phyloP scores from a whole-genome alignment of 2,329 filamentous ascomycete species.

The Alternaria consortialis region DNA sequence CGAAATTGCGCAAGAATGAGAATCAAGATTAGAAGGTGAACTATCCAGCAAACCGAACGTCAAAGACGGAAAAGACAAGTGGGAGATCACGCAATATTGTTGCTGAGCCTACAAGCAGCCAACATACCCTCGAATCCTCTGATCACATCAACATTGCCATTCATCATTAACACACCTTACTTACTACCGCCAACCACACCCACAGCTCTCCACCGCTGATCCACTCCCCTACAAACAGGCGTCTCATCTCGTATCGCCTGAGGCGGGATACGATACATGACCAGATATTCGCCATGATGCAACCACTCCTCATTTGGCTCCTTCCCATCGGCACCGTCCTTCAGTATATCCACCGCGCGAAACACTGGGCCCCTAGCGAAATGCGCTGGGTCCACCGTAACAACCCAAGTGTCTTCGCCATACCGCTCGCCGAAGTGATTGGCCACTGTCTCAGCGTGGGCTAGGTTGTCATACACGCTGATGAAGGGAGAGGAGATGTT shows the following conservation, averaged over 20 bases:
- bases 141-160: background rate
- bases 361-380: constrained; percentile 45
- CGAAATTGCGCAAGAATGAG: background rate
- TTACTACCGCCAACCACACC: constrained; percentile 30
- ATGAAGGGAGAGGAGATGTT: constrained; percentile 49
- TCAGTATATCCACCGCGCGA: constrained; percentile 41
- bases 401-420: constrained; percentile 35
- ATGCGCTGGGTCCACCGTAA: constrained; percentile 43
- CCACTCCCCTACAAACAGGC: constrained; percentile 28
- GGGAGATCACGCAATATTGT: too few species aligned
- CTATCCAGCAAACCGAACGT: background rate
- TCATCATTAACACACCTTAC: background rate
- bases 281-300: constrained; percentile 48
- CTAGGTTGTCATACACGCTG: constrained; percentile 39
- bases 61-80: background rate
- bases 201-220: constrained; percentile 30
- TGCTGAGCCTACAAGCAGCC: too few species aligned
- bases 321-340: constrained; percentile 11
- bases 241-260: constrained; percentile 46
- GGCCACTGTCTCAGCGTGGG: constrained; percentile 43
- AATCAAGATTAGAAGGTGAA: background rate
- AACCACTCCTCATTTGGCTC: constrained; percentile 27
- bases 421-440: constrained; percentile 28
- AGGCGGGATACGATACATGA: constrained; percentile 46
- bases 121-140: background rate